Evolutionary conservation across 106 monocot species (phyloP), one percentile per base, ranked within the genome.

Genomic region (Allium fistulosum): DNA sequence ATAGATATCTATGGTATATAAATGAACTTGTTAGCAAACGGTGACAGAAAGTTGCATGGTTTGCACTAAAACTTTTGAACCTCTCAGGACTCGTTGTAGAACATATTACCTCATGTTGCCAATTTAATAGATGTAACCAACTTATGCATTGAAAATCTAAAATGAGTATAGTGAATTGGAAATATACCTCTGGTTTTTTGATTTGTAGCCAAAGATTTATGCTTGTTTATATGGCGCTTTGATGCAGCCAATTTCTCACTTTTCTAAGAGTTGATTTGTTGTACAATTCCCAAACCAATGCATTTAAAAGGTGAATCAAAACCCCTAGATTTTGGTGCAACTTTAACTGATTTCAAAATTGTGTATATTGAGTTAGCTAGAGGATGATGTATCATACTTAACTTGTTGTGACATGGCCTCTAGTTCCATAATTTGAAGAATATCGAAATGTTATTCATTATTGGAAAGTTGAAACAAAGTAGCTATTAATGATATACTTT

Each of bases 241-340:
- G 82, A 74, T 47, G 72, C 75, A 58, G 57, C 53, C 17, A 97
- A 62, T 49, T 97, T 88, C 49, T 97, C 89, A 71, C 92, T 86
- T 77, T 92, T 97, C 75, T 97, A 88, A 1, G 82, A 79, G 67
- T 84, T 88, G n/a, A 92, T 77, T 79, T 92, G 92, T 22, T 17
- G 72, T 22, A 22, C 72, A 57, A 92, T 60, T 59, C 96, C 92
- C 74, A 92, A 72, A 48, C 96, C 96, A 74, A 97, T 97, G 56
- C 96, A 97, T 75, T 97, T 92, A 53, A 92, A 97, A 46, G 96
- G 96, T 16, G 96, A 97, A 69, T 86, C 83, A 59, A 91, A 92
- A 28, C 92, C 96, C 57, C 89, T 79, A 26, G 86, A 69, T 67
- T 85, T 97, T 52, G 57, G 69, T 51, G 78, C 69, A 68, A 48